Evolutionary conservation across 2,329 filamentous ascomycete genomes (phyloP).

Genomic region (Simplicillium aogashimaense): DNA sequence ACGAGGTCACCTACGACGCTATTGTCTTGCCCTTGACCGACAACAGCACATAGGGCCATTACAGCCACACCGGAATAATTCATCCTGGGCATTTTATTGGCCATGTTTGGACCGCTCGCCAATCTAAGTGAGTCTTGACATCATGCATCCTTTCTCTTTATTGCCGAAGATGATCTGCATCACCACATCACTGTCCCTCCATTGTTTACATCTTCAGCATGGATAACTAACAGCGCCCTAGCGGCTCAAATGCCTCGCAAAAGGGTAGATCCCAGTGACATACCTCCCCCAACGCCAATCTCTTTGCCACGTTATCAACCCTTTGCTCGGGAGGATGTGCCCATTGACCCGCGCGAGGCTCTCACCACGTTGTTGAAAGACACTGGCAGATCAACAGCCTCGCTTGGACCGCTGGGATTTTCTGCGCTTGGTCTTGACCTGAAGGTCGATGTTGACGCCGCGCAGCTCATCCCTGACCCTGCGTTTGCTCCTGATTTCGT

Average conservation of each 20-base stretch:
- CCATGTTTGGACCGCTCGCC: neutral
- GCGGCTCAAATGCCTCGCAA: slow-evolving; percentile 1
- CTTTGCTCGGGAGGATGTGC: slow-evolving; percentile 20
- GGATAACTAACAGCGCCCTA: slow-evolving; percentile 1
- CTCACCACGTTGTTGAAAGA: slow-evolving; percentile 41
- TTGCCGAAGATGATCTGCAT: too few relatives aligned
- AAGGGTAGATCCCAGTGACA: slow-evolving; percentile 34
- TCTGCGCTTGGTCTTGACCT: slow-evolving; percentile 49
- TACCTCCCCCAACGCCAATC: slow-evolving; percentile 47
- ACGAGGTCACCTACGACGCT: too few relatives aligned
- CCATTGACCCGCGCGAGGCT: slow-evolving; percentile 20
- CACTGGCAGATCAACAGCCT: slow-evolving; percentile 36
- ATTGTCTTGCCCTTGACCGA: too few relatives aligned
- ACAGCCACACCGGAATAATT: neutral
- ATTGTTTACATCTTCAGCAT: neutral
- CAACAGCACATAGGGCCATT: neutral
- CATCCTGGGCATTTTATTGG: neutral
- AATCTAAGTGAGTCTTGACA: neutral
- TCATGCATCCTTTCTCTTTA: too few relatives aligned
- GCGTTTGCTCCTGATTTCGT: slow-evolving; percentile 42
- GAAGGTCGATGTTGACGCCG: slow-evolving; percentile 34
- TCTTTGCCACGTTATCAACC: slow-evolving; percentile 36
- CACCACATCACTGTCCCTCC: neutral
- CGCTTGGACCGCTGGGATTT: slow-evolving; percentile 35
- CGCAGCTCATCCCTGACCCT: slow-evolving; percentile 43